These are phyloP conservation scores for Peronospora belbahrii DNA, from an alignment of 352 stramenopile genomes.

Conservation along the genomic window DNA sequence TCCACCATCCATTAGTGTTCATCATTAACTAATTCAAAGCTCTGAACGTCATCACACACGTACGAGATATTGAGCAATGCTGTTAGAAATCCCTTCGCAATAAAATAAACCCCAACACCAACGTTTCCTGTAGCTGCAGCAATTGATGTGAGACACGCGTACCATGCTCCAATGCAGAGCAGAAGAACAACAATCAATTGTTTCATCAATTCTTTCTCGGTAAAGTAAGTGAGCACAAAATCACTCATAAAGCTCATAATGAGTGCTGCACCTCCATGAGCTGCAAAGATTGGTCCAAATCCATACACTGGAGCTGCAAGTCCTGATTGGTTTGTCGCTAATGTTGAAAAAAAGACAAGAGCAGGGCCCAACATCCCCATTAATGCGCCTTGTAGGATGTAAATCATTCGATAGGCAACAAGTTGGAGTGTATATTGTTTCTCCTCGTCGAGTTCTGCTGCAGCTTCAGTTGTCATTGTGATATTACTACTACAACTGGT, in stretches of 20 bases:
- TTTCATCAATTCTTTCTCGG: constrained; percentile 66
- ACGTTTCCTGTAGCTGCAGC: constrained; percentile 56
- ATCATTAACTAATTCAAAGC: not conserved
- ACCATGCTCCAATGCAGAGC: constrained; percentile 53
- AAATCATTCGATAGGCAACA: constrained; percentile 57
- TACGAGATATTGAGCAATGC: constrained; percentile 75
- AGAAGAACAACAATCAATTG: constrained; percentile 55
- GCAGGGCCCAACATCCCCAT: constrained; percentile 56
- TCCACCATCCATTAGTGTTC: too few species aligned
- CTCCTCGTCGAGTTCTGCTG: constrained; percentile 26
- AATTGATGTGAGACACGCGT: constrained; percentile 49
- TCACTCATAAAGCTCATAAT: constrained; percentile 78
- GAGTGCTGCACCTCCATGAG: constrained; percentile 57
- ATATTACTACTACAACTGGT: constrained; percentile 22
- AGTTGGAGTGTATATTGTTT: constrained; percentile 55
- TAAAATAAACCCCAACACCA: constrained; percentile 61
- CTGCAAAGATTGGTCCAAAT: constrained; percentile 69
- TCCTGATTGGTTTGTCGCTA: constrained; percentile 30
- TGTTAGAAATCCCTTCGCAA: constrained; percentile 67
- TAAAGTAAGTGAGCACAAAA: constrained; percentile 56
- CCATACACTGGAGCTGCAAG: constrained; percentile 48
- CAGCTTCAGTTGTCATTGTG: constrained; percentile 8
- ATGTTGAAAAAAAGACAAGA: constrained; percentile 58
- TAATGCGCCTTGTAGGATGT: constrained; percentile 57
- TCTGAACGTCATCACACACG: not conserved